These are phyloP conservation scores for Thuja plicata DNA, from an alignment of 83 land plant species.

Conservation along the genomic window DNA sequence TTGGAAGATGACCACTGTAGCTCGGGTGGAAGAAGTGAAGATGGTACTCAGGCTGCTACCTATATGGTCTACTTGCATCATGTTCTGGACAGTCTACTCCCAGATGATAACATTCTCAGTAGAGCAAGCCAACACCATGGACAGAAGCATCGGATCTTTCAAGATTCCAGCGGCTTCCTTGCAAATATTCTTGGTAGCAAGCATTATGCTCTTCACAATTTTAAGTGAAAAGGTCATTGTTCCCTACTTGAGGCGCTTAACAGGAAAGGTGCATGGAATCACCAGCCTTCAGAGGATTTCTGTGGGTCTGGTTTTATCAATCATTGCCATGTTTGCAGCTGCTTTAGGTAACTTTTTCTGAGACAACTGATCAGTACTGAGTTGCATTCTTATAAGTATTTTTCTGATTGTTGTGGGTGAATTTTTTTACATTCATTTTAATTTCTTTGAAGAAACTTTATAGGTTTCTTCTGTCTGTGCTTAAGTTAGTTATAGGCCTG, in stretches of 20 bases:
- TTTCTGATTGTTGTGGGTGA: background rate
- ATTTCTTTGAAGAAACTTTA: background rate
- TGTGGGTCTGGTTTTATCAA: slow-evolving; percentile 3
- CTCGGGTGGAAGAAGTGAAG: slow-evolving; percentile 62
- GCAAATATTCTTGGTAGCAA: slow-evolving; percentile 49
- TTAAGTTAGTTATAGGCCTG: background rate
- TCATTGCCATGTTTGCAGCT: slow-evolving; percentile 5
- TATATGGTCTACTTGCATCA: background rate
- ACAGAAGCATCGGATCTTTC: slow-evolving; percentile 31
- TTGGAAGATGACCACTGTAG: slow-evolving; percentile 29
- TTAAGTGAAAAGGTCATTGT: slow-evolving; percentile 59
- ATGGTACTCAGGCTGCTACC: slow-evolving; percentile 53
- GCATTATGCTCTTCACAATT: slow-evolving; percentile 61
- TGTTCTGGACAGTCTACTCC: background rate
- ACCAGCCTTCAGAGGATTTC: slow-evolving; percentile 15
- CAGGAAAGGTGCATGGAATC: background rate
- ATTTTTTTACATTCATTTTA: background rate
- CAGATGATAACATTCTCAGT: background rate
- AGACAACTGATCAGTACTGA: background rate
- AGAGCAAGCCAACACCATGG: background rate
- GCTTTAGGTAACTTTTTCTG: background rate
- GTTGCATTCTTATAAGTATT: background rate
- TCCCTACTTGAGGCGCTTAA: slow-evolving; percentile 25
- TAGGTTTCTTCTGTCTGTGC: background rate
- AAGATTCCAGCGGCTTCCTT: slow-evolving; percentile 50